These are phyloP conservation scores for Tilletiopsis washingtonensis DNA, from an alignment of 1,284 basidiomycete genomes.

Conservation along the genomic window DNA sequence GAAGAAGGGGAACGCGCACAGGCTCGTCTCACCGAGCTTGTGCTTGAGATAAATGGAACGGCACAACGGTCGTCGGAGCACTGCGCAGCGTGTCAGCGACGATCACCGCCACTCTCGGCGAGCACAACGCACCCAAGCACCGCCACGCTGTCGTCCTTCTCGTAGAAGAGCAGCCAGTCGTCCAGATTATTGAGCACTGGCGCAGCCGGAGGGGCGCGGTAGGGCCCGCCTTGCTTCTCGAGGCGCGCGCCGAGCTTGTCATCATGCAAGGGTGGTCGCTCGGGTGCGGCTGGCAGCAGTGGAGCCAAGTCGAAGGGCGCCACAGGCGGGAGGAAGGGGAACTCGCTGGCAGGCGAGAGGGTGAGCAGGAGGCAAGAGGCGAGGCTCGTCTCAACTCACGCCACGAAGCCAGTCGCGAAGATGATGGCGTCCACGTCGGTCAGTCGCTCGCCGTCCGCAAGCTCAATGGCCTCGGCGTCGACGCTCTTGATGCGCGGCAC, in stretches of 20 bases:
- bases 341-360: background rate
- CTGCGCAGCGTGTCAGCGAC: background rate
- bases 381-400: conserved; percentile 4
- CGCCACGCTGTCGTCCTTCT: conserved; percentile 18
- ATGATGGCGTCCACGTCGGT: conserved; percentile 34
- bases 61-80: conserved; percentile 32
- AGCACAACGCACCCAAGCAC: conserved; percentile 29
- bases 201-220: background rate
- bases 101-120: background rate
- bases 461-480: conserved; percentile 4
- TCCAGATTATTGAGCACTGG: conserved; percentile 29
- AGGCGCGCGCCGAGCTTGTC: background rate
- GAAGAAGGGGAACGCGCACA: too few relatives aligned
- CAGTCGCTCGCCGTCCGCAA: conserved; percentile 12
- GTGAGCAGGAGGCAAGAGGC: conserved; percentile 22
- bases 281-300: conserved; percentile 1
- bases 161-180: conserved; percentile 42
- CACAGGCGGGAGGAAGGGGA: conserved; percentile 14
- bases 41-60: conserved; percentile 37
- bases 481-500: conserved; percentile 22
- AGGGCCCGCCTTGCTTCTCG: background rate
- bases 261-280: background rate
- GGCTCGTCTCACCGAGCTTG: conserved; percentile 31
- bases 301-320: background rate
- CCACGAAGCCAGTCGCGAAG: conserved; percentile 44